phyloP scores from a whole-genome alignment of 768 basidiomycete genomes.

The Lentinula guzmanii region DNA sequence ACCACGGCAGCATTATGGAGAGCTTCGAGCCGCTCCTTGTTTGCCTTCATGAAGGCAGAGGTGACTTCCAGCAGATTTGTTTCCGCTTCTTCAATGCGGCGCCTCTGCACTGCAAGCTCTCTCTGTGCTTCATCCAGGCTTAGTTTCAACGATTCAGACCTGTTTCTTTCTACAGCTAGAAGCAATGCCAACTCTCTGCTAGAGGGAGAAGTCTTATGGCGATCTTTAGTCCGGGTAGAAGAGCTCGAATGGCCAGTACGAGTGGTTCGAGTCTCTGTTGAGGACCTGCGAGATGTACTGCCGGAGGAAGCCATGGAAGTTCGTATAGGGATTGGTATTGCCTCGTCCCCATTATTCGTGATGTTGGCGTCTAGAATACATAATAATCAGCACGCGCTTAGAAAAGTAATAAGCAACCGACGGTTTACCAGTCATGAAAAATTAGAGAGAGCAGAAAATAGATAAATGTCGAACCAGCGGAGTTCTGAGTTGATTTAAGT shows the following conservation, averaged over 20 bases:
- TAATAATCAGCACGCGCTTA: background rate
- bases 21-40: conserved; percentile 32
- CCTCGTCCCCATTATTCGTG: background rate
- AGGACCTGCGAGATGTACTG: background rate
- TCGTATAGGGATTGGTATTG: conserved; percentile 1
- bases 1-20: background rate
- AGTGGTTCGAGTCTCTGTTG: background rate
- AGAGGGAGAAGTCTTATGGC: conserved; percentile 13
- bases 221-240: conserved; percentile 50
- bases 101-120: conserved; percentile 36
- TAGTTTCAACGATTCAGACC: conserved; percentile 27
- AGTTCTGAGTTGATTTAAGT: background rate
- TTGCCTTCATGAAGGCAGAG: conserved; percentile 32
- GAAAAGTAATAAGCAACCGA: background rate
- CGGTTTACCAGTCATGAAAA: background rate
- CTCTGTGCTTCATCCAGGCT: conserved; percentile 28
- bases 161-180: conserved; percentile 31
- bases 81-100: conserved; percentile 40
- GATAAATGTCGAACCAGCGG: background rate
- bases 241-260: conserved; percentile 27
- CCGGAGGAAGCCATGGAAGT: conserved; percentile 1
- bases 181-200: conserved; percentile 36
- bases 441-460: background rate
- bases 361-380: conserved; percentile 1
- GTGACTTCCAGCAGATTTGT: conserved; percentile 31